Evolutionary conservation across 495 filamentous ascomycete species (phyloP), one percentile per base, ranked within the genome.

Genomic region (Talaromyces borbonicus): DNA sequence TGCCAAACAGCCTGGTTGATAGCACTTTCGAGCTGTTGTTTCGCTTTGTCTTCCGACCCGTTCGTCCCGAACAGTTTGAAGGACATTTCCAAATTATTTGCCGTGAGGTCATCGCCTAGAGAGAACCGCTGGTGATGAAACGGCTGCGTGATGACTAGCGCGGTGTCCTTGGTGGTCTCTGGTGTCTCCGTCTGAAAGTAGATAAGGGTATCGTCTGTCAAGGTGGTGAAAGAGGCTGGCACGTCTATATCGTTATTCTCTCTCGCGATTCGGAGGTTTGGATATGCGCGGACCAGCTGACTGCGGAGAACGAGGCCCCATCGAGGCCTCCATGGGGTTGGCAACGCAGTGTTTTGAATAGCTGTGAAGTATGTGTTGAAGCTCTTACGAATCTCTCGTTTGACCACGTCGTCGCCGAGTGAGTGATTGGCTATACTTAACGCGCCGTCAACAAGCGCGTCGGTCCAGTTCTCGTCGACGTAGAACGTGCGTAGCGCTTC

Each of bases 401-500:
- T 57, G 7, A 52, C 48, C n/a, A 27, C 9, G 23, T 67, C 65
- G 4, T 57, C 47, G 8, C 32, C 22, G 0, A 39, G 49, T 7
- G 45, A 20, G 46, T 73, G 69, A 49, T 74, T 72, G 2, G 52
- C 70, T 0, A 69, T 29, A 8, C 49, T 56, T 0, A 77, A 52
- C 3, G 63, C 73, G 1, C 73, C 72, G 45, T 77, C 73, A 6
- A 76, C 49, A 5, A 73, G 14, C 11, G 54, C 52, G 27, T 73
- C 67, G 0, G 63, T 33, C 73, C 72, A 75, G 40, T 54, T 56
- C 0, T 33, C 11, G 23, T 77, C 72, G 20, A 76, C 60, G 32
- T 59, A 46, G 53, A 76, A 77, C 57, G 73, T 69, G 0, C 73
- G 65, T 0, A 77, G 45, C 5, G 45, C 43, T 50, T 74, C 72